Conservation (phyloP, 148 eudicot genomes). For the Spergularia marina region DNA sequence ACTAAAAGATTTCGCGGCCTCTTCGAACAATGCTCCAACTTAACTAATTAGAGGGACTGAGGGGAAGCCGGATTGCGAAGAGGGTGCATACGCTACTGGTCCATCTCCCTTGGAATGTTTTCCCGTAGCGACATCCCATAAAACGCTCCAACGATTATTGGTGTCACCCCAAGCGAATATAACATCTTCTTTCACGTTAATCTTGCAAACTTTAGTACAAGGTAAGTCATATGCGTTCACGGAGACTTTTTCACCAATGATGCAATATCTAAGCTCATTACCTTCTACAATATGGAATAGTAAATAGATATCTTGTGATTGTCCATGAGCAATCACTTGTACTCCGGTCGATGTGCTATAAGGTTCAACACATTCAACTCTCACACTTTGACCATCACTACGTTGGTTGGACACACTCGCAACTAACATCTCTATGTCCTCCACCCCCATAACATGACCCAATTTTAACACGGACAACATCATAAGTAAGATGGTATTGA, state of each 20-base stretch:
- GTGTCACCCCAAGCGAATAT: no score
- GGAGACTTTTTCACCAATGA: not conserved
- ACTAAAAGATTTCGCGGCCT: no score
- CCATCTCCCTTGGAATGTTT: no score
- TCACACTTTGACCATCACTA: not conserved
- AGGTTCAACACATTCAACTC: not conserved
- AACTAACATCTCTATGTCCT: not conserved
- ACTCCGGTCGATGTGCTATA: not conserved
- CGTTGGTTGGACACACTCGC: not conserved
- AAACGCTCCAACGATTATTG: no score
- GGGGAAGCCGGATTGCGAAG: no score
- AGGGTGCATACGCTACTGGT: no score
- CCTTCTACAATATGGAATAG: not conserved
- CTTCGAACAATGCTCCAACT: no score
- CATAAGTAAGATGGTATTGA: not conserved
- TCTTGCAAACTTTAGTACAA: slow-evolving; percentile 4
- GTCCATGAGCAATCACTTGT: not conserved
- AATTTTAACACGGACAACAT: not conserved
- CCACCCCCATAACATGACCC: not conserved
- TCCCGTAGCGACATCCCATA: no score
- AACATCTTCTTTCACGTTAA: not conserved
- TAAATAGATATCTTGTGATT: not conserved
- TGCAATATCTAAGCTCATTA: not conserved
- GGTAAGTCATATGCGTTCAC: not conserved
- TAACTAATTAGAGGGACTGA: no score